Evolutionary conservation across 768 basidiomycete genomes (phyloP).

Genomic region (Asterophora parasitica): DNA sequence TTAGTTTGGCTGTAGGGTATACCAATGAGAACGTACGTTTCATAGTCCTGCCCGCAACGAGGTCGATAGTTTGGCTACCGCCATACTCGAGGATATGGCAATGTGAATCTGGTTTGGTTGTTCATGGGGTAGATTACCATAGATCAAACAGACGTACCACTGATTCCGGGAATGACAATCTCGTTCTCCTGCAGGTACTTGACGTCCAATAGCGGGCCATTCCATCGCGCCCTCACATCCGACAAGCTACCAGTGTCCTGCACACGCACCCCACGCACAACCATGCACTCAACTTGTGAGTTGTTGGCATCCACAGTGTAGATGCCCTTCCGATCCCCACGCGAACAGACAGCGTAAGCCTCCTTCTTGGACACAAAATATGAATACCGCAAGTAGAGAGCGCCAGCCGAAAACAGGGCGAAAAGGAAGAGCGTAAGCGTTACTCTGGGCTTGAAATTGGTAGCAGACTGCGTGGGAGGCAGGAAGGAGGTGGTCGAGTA

Average conservation of each 20-base stretch:
- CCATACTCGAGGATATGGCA: slow-evolving; percentile 60
- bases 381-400: too few relatives aligned
- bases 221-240: slow-evolving; percentile 4
- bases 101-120: too few relatives aligned
- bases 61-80: slow-evolving; percentile 43
- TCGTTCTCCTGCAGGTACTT: slow-evolving; percentile 41
- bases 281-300: not conserved
- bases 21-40: slow-evolving; percentile 28
- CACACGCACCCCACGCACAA: not conserved
- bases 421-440: too few relatives aligned
- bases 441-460: too few relatives aligned
- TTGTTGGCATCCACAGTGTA: slow-evolving; percentile 3
- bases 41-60: slow-evolving; percentile 44
- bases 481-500: too few relatives aligned
- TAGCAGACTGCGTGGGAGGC: too few relatives aligned
- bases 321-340: not conserved
- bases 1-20: not conserved
- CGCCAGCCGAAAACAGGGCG: too few relatives aligned
- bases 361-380: too few relatives aligned
- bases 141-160: slow-evolving; percentile 33
- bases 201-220: not conserved
- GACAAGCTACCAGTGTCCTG: not conserved
- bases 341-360: not conserved
- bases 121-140: too few relatives aligned
- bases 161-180: slow-evolving; percentile 54